A percentile compares a stretch with the other conserved stretches of the same genome.
phyloP scores from a whole-genome alignment of 2,329 filamentous ascomycete genomes.

The Akanthomyces uredinophilus region DNA sequence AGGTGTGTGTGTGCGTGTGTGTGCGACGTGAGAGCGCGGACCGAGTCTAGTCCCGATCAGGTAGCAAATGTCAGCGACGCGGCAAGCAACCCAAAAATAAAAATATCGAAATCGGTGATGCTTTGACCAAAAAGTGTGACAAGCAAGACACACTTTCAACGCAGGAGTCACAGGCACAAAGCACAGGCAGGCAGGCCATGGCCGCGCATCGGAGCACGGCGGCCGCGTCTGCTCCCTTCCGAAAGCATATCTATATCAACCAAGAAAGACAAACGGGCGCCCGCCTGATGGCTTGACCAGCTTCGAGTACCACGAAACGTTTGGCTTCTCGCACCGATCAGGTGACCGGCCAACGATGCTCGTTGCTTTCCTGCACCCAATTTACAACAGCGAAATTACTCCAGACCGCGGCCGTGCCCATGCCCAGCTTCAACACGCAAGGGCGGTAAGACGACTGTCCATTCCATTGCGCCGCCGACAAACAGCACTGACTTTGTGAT shows the following conservation, averaged over 20 bases:
- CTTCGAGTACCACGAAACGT: neutral
- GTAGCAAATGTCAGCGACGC: constrained; percentile 3
- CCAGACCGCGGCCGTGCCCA: neutral
- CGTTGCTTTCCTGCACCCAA: neutral
- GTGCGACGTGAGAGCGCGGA: neutral
- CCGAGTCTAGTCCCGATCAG: neutral
- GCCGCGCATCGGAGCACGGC: neutral
- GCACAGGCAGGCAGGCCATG: neutral
- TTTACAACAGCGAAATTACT: no score
- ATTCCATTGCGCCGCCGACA: neutral
- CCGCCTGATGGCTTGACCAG: neutral
- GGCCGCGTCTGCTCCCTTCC: neutral
- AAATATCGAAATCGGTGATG: neutral
- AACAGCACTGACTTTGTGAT: neutral
- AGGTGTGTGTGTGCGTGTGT: neutral
- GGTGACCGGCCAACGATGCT: constrained; percentile 10
- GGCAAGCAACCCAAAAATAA: neutral
- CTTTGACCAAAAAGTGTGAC: neutral
- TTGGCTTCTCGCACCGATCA: constrained; percentile 9
- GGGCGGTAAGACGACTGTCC: neutral
- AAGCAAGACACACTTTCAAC: neutral
- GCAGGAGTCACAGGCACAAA: no score
- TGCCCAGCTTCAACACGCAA: neutral
- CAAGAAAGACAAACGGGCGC: neutral
- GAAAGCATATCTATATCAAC: neutral